Conservation (phyloP, 306 rosid genomes). For the Psophocarpus tetragonolobus region DNA sequence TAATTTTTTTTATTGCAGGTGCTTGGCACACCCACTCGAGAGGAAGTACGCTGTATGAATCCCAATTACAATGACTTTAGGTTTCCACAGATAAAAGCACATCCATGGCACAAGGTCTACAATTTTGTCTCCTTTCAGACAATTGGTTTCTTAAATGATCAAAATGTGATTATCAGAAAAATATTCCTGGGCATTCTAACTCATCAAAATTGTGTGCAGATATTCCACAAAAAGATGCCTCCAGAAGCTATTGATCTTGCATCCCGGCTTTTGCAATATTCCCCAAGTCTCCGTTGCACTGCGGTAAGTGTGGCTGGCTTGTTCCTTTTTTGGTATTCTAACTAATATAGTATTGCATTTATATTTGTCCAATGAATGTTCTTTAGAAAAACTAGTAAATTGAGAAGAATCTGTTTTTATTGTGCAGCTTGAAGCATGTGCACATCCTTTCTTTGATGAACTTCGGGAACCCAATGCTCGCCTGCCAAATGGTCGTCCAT, state of each 20-base stretch:
- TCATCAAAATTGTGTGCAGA: constrained; percentile 43
- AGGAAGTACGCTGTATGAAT: constrained; percentile 98
- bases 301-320: constrained; percentile 62
- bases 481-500: constrained; percentile 78
- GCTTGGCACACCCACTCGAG: constrained; percentile 97
- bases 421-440: constrained; percentile 91
- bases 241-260: constrained; percentile 98
- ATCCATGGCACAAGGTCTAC: constrained; percentile 97
- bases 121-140: constrained; percentile 30
- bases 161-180: constrained; percentile 1
- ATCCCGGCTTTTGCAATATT: constrained; percentile 87
- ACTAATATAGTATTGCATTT: background rate
- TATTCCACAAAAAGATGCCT: constrained; percentile 95
- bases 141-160: background rate
- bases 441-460: constrained; percentile 94
- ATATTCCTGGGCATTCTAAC: constrained; percentile 27
- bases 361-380: background rate
- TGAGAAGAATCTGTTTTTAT: constrained; percentile 34
- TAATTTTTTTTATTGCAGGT: constrained; percentile 54
- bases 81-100: constrained; percentile 93
- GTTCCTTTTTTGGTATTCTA: background rate
- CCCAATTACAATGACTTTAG: constrained; percentile 86
- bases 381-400: background rate
- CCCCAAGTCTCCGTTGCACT: constrained; percentile 93
- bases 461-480: constrained; percentile 87